Base-by-base conservation (phyloP, 2,329 filamentous ascomycete species). In the Apiospora rasikravindrae region DNA sequence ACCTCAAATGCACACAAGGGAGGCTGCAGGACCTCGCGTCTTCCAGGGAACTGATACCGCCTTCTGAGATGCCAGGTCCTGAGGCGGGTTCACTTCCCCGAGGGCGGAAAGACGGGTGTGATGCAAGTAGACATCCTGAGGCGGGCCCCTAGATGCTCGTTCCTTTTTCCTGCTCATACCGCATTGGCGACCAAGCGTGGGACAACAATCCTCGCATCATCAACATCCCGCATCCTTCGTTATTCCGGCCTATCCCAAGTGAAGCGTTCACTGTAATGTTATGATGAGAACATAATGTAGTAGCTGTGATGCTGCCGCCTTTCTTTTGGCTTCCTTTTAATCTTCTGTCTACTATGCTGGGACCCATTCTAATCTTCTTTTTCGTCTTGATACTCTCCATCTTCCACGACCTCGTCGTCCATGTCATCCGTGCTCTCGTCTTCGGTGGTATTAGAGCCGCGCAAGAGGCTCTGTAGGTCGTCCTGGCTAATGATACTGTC, bases 401-500 rank as follows among this genome's bases (percentile, higher is more conserved):
- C 72, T 44, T 76, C 78, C 22, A 75, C 16, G 67, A 69, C 71
- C 37, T 69, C 67, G 6, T 73, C 57, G 57, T 73, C 72, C 47
- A 72, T 16, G 29, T 72, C 40, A 33, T 72, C 64, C 26, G 69
- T 69, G n/a, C 57, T 71, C 29, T 73, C 74, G n/a, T 71, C 70
- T 24, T 73, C 74, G 8, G 69, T 69, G 2, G 70, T 70, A 44
- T 57, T 77, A 16, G 73, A 73, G 40, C 68, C 72, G 42, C 76
- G 80, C 76, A 91, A 74, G 47, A 91, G 77, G 70, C 84, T 87
- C 74, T 82, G 82, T 70, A 91, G 77, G 73, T 91, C 89, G 70
- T 91, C 89, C 75, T 90, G 88, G 74, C 88, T 90, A 51, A 91
- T 79, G 10, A 91, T 89, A 49, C 87, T 89, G 78, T 91, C 88